These are phyloP conservation scores for Neopestalotiopsis sp. DNA, from an alignment of 2,329 filamentous ascomycete genomes.

Conservation along the genomic window DNA sequence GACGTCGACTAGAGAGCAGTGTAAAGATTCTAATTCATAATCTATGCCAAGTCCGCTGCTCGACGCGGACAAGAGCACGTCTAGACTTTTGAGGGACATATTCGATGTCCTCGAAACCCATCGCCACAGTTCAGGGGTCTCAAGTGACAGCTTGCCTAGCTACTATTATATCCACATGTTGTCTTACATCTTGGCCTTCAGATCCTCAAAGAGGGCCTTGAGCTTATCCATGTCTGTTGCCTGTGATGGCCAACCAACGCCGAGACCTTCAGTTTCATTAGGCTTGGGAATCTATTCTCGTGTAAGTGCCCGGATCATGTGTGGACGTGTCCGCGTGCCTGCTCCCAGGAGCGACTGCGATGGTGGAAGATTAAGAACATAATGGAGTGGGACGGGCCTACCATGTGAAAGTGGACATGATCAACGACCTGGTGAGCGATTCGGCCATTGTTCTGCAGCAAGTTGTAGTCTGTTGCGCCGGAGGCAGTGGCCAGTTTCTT, in stretches of 20 bases:
- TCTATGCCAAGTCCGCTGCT: neutral
- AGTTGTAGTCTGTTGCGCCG: conserved; percentile 83
- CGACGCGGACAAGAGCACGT: neutral
- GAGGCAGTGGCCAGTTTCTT: conserved; percentile 85
- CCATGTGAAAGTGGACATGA: conserved; percentile 96
- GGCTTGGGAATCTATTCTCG: conserved; percentile 85
- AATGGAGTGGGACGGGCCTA: conserved; percentile 45
- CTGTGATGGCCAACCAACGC: conserved; percentile 80
- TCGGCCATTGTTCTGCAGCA: conserved; percentile 94
- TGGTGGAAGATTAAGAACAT: neutral
- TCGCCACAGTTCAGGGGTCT: neutral
- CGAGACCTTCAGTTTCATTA: conserved; percentile 79
- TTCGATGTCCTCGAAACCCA: neutral
- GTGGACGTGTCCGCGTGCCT: neutral
- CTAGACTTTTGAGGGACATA: neutral
- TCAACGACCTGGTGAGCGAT: conserved; percentile 92
- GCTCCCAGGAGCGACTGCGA: neutral
- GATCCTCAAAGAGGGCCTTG: conserved; percentile 78
- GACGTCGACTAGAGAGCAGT: conserved; percentile 49
- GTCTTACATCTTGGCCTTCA: conserved; percentile 82
- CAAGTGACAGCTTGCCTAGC: neutral
- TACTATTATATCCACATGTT: neutral
- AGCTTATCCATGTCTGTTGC: conserved; percentile 80
- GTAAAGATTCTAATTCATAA: conserved; percentile 2
- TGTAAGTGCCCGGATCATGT: conserved; percentile 20